Percentiles rank a stretch among this genome's conserved stretches.
These are phyloP conservation scores for Suhomyces prunicola DNA, from an alignment of 805 yeast genomes.

Conservation along the genomic window DNA sequence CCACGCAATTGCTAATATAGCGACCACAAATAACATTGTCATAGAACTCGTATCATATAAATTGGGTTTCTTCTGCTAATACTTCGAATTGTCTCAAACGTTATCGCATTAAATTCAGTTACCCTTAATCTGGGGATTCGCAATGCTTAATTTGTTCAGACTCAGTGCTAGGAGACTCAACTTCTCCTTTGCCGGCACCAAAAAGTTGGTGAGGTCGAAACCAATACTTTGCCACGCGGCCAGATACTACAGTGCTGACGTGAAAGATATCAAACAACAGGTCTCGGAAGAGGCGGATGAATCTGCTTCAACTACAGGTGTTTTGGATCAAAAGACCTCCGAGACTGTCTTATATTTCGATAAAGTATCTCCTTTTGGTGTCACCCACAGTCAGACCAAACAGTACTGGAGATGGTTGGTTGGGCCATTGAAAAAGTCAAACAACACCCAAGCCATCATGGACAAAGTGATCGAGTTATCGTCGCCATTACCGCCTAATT, in stretches of 20 bases:
- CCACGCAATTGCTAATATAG: not conserved
- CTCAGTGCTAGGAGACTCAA: not conserved
- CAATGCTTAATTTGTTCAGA: not conserved
- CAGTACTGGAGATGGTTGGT: constrained; percentile 19
- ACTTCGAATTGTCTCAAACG: not conserved
- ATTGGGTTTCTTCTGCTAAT: not conserved
- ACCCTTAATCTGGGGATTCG: not conserved
- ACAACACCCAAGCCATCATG: constrained; percentile 15
- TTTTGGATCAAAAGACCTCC: constrained; percentile 29
- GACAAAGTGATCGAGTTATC: constrained; percentile 16
- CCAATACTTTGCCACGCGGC: constrained; percentile 1
- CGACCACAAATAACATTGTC: not conserved
- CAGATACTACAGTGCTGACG: constrained; percentile 19
- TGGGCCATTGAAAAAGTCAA: constrained; percentile 12
- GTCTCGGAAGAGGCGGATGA: constrained; percentile 25
- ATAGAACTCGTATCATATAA: not conserved
- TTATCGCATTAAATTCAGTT: not conserved
- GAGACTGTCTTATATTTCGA: constrained; percentile 39
- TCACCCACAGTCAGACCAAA: constrained; percentile 21
- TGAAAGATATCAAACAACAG: constrained; percentile 31
- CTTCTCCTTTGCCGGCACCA: not conserved
- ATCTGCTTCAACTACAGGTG: constrained; percentile 40
- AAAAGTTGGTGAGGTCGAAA: not conserved
- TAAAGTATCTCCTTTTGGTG: constrained; percentile 30
- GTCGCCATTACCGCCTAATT: constrained; percentile 29